These are phyloP conservation scores for Hypoxylon sp. DNA, from an alignment of 2,329 filamentous ascomycete genomes.

Conservation along the genomic window DNA sequence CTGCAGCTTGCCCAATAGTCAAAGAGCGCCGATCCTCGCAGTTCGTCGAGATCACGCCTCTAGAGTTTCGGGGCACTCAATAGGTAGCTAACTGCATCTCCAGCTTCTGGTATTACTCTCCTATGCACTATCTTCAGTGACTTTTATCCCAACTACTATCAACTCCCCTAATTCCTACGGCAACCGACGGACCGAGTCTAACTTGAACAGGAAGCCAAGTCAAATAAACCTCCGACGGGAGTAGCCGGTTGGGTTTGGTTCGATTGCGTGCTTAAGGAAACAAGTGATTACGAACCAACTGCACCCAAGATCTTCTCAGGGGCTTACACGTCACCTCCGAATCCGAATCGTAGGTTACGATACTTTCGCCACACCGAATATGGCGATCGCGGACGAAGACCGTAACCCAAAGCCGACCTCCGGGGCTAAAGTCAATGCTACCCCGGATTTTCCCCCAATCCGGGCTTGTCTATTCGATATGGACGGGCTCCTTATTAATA, in stretches of 20 bases:
- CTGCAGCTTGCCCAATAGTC: slow-evolving; percentile 26
- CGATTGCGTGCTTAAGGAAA: background rate
- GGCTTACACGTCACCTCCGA: background rate
- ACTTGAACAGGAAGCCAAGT: slow-evolving; percentile 8
- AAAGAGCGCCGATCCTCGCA: slow-evolving; percentile 7
- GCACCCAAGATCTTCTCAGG: background rate
- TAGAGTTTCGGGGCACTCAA: slow-evolving; percentile 10
- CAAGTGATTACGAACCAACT: background rate
- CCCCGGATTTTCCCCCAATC: slow-evolving; percentile 66
- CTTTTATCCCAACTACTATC: background rate
- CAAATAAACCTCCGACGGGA: slow-evolving; percentile 24
- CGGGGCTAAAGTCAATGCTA: slow-evolving; percentile 1
- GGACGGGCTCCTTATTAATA: slow-evolving; percentile 83
- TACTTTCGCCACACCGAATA: background rate
- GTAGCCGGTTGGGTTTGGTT: slow-evolving; percentile 1
- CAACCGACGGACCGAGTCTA: slow-evolving; percentile 44
- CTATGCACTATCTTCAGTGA: slow-evolving; percentile 2
- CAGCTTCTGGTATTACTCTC: background rate
- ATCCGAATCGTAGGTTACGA: background rate
- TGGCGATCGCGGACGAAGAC: slow-evolving; percentile 8
- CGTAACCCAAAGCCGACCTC: slow-evolving; percentile 7
- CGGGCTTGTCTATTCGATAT: slow-evolving; percentile 85
- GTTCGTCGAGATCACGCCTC: slow-evolving; percentile 9
- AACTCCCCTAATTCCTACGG: slow-evolving; percentile 46
- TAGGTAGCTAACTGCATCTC: slow-evolving; percentile 9